Conservation (phyloP, 2,329 filamentous ascomycete species). For the Cladosporium velox region DNA sequence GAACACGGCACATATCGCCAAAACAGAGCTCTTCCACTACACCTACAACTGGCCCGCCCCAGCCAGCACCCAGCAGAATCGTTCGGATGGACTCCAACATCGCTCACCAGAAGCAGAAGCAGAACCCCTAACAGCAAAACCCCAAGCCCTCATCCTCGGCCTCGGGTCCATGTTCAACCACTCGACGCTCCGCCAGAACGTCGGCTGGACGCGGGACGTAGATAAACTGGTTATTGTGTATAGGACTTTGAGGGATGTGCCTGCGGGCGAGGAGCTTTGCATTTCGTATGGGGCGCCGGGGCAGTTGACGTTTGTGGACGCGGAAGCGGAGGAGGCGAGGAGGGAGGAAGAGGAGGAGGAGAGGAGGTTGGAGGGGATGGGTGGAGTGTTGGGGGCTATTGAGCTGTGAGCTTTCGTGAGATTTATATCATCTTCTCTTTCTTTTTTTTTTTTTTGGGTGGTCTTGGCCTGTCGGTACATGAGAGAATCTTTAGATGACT, state of each 20-base stretch:
- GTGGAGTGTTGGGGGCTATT: slow-evolving; percentile 46
- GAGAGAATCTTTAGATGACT: background rate
- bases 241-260: slow-evolving; percentile 51
- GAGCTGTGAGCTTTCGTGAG: slow-evolving; percentile 28
- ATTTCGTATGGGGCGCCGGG: slow-evolving; percentile 50
- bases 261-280: slow-evolving; percentile 57
- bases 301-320: slow-evolving; percentile 49
- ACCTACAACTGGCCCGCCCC: slow-evolving; percentile 55
- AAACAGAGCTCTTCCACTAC: slow-evolving; percentile 57
- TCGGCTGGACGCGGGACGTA: slow-evolving; percentile 57
- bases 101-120: too few relatives aligned
- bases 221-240: slow-evolving; percentile 51
- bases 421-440: too few relatives aligned
- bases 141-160: slow-evolving; percentile 57
- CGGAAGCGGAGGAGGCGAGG: slow-evolving; percentile 32
- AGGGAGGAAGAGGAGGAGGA: slow-evolving; percentile 13
- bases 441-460: background rate
- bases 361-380: slow-evolving; percentile 36
- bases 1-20: slow-evolving; percentile 51
- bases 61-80: slow-evolving; percentile 14
- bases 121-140: slow-evolving; percentile 31
- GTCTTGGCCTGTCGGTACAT: background rate
- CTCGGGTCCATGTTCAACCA: slow-evolving; percentile 63
- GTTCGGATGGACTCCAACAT: too few relatives aligned
- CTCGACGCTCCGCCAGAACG: slow-evolving; percentile 53